Base-by-base conservation (phyloP, 192 early-diverging fungal genomes). In the Podila clonocystis region DNA sequence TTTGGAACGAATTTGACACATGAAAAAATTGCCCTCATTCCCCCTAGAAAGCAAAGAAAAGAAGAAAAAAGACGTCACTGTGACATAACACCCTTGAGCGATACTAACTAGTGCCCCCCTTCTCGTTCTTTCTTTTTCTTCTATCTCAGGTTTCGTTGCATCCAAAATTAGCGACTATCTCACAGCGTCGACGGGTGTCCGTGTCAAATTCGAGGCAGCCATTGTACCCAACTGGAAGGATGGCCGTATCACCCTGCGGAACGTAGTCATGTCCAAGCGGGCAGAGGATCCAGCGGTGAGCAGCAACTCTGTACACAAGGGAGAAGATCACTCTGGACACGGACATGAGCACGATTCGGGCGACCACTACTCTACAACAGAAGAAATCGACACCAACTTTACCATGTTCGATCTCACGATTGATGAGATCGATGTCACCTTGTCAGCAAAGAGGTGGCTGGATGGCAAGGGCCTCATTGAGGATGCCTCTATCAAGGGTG, bases 201-300 rank as follows among this genome's bases (percentile, higher is more conserved):
- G 92, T 4, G 91, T 99, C 22, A 89, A 88, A 3, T 97, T 98
- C 70, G 97, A 97, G 59, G 92, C 94, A 5, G 96, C 95, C 5
- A 96, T 98, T 62, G 90, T 94, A 7, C 98, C 98, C 0, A 92
- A 93, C 36, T 99, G 98, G 98, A 88, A 93, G 52, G 90, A 92
- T 24, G 97, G 97, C 12, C 88, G 90, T 9, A 97, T 99, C 61
- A 86, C 91, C 13, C 86, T 99, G 19, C 92, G 88, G 36, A 98
- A 98, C 80, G 96, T 99, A 0, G 70, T 79, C 65, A 79, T 79
- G 76, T 79, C 76, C 29, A 79, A 79, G 49, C 82, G 65, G 12
- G 70, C 50, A 57, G 78, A 67, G 49, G 38, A 50, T 20, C 74
- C 55, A 12, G 7, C 9, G 2, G 12, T 9, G 19, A 50, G 41